Evolutionary conservation across 1,139 yeast genomes (phyloP), one percentile per base, ranked within the genome.

Genomic region (Hansenula lynferdii): DNA sequence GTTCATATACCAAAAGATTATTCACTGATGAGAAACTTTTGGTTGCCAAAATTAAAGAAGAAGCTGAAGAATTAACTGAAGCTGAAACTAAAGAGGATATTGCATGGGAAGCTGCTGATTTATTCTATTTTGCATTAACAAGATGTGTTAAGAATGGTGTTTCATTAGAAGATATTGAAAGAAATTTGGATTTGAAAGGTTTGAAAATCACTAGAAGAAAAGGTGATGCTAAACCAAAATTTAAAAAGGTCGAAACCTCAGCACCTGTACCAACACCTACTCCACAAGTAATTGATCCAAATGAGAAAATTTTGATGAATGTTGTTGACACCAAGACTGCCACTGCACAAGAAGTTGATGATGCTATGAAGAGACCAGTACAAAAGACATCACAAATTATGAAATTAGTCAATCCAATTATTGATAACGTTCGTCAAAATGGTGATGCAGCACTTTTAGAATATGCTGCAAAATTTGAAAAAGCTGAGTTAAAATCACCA

Each of bases 101-200:
- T 38, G 84, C 97, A 0, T 92, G 97, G 96, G 98, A 92, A 64
- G 92, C 95, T 41, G 98, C 98, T 8, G 99, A 94, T 60, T 71
- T 92, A 58, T 64, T 94, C 42, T 92, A 94, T 64, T 94, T 94
- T 62, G 90, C 94, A 10, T 63, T 90, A 71, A 73, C 87, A n/a
- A 85, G 87, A 74, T 78, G 94, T 49, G 82, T 84, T 32, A 81
- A 86, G 60, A 69, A 79, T 52, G 96, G 90, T 27, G 96, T 90
- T 28, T 66, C 82, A 22, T 68, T 90, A 57, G 68, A 75, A 12
- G 97, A 90, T 52, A 80, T 92, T 32, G 96, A 89, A 64, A 75
- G 71, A 52, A 89, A 90, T 61, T 71, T 92, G 56, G 94, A 89
- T 54, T 66, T 82, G 57, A 92, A 94, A 68, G 75, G 87, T 35